Base-by-base conservation (phyloP, 768 basidiomycete species). In the Mycena capillaripes region DNA sequence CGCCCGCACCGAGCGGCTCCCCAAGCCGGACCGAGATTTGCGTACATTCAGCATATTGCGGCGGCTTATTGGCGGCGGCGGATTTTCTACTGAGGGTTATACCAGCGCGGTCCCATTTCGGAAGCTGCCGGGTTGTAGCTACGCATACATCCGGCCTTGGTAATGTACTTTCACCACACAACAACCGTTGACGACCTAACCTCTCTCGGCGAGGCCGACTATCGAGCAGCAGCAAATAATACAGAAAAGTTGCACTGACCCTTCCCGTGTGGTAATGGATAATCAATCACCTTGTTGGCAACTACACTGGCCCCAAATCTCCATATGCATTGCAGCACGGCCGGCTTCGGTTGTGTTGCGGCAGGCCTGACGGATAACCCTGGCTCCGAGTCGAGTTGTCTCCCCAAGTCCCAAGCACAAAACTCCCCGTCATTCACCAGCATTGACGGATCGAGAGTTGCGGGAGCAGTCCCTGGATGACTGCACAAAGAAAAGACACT, bases 361-460 rank as follows among this genome's bases (percentile, higher is more conserved):
- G 57, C 57, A 58, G 57, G 57, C 38, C 57, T 40, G 36, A 58
- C 23, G n/a, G 57, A 57, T 57, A 57, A 57, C 34, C 34, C 34
- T 34, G 57, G 57, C 38, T 36, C 27, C 40, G 57, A 36, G 38
- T 58, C 53, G 30, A 56, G 30, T 56, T 56, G 30, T 56, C 53
- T 56, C 52, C n/a, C n/a, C n/a, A n/a, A n/a, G n/a, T n/a, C n/a
- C n/a, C n/a, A n/a, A n/a, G n/a, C n/a, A n/a, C n/a, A n/a, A n/a
- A n/a, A n/a, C 29, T 53, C 57, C 57, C 57, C 57, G 38, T 58
- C 36, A 58, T 58, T 36, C 57, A 27, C 36, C 57, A 58, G 57
- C 57, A 58, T 40, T 40, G 57, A 58, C 23, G 16, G 57, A 58
- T 58, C 42, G 55, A 56, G 55, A 56, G 55, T 56, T 56, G 19